Evolutionary conservation across 2,329 filamentous ascomycete genomes (phyloP).

Genomic region (Phialocephala sp.): DNA sequence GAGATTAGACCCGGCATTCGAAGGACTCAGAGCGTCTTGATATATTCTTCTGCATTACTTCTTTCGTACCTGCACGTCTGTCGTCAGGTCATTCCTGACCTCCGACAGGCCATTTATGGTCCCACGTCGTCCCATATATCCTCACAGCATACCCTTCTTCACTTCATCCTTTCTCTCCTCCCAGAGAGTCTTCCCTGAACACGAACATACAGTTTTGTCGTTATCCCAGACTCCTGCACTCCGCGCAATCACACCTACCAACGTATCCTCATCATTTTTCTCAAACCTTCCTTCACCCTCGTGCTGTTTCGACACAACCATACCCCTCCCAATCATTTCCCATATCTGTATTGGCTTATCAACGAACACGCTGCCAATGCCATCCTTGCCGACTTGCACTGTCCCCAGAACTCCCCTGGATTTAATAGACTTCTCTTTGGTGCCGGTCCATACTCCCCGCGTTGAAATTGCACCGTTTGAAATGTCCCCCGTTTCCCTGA

Average conservation of each 20-base stretch:
- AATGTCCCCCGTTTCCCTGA: constrained; percentile 87
- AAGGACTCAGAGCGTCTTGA: constrained; percentile 15
- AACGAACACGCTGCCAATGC: constrained; percentile 79
- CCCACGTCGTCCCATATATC: constrained; percentile 35
- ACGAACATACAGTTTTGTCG: constrained; percentile 97
- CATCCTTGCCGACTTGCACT: constrained; percentile 75
- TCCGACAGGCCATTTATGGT: constrained; percentile 28
- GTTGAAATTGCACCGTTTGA: constrained; percentile 82
- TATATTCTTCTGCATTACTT: constrained; percentile 28
- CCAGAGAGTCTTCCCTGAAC: constrained; percentile 97
- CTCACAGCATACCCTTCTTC: constrained; percentile 85
- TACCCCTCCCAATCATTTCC: constrained; percentile 94
- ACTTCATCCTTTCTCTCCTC: constrained; percentile 93
- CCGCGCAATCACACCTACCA: constrained; percentile 91
- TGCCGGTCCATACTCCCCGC: constrained; percentile 75
- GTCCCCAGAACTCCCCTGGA: constrained; percentile 72
- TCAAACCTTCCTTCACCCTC: constrained; percentile 63
- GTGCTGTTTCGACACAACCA: constrained; percentile 76
- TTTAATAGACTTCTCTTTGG: constrained; percentile 47
- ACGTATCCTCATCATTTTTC: constrained; percentile 80
- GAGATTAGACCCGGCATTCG: constrained; percentile 22
- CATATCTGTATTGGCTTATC: constrained; percentile 86
- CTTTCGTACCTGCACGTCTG: constrained; percentile 16
- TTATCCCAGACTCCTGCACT: constrained; percentile 99
- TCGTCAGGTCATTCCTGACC: constrained; percentile 24